Conservation (phyloP, 2,329 filamentous ascomycete genomes). For the Fusarium sp. region DNA sequence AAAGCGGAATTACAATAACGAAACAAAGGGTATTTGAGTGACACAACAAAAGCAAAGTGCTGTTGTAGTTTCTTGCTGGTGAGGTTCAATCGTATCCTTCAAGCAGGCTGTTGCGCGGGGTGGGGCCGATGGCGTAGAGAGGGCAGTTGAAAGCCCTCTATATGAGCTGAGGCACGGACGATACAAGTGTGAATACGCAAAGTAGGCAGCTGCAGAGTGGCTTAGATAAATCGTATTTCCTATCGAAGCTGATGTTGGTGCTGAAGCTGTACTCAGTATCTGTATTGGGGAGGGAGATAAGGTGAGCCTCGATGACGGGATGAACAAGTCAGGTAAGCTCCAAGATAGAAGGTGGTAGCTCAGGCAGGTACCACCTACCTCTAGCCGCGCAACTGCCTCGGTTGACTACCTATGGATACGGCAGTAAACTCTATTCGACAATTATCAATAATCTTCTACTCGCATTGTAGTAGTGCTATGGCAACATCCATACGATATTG, state of each 20-base stretch:
- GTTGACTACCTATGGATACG: background rate
- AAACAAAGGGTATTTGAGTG: conserved; percentile 3
- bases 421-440: conserved; percentile 12
- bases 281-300: conserved; percentile 1
- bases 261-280: background rate
- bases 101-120: conserved; percentile 23
- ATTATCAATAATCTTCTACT: background rate
- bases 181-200: background rate
- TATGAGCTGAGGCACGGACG: background rate
- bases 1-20: conserved; percentile 5
- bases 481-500: background rate
- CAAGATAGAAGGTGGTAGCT: background rate
- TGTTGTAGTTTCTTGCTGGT: conserved; percentile 23
- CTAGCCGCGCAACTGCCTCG: conserved; percentile 10
- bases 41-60: conserved; percentile 19
- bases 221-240: background rate
- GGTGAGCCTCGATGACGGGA: conserved; percentile 3
- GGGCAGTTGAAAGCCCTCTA: conserved; percentile 6
- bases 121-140: conserved; percentile 30
- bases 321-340: conserved; percentile 9
- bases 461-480: background rate
- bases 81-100: conserved; percentile 14
- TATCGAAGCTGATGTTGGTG: background rate
- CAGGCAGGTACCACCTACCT: background rate
- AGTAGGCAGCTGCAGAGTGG: background rate